A percentile compares a stretch with the other conserved stretches of the same genome.
phyloP scores from a whole-genome alignment of 805 yeast genomes.

The Wickerhamomyces sydowiorum region DNA sequence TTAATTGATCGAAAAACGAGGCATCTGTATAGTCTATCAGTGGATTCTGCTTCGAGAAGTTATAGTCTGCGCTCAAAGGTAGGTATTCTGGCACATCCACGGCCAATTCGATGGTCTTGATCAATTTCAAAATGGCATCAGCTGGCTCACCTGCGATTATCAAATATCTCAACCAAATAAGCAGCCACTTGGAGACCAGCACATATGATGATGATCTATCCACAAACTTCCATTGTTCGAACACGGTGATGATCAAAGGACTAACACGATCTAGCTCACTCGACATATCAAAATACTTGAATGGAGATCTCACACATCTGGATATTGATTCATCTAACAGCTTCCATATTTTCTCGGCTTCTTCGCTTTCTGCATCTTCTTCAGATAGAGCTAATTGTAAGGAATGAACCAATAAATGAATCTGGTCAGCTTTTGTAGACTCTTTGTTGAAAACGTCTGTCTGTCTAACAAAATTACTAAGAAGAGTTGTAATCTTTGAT shows the following conservation, averaged over 20 bases:
- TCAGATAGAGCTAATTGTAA: constrained; percentile 24
- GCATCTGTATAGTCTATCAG: constrained; percentile 8
- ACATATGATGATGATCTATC: constrained; percentile 23
- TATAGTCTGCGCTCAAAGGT: background rate
- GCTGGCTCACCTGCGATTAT: constrained; percentile 55
- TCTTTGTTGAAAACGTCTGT: constrained; percentile 50
- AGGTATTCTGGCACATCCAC: constrained; percentile 18
- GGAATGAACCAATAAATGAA: constrained; percentile 48
- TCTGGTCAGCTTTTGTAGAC: constrained; percentile 43
- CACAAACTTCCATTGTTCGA: constrained; percentile 68
- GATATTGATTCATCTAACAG: constrained; percentile 72
- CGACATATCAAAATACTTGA: constrained; percentile 70
- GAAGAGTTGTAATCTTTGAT: constrained; percentile 41
- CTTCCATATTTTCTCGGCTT: constrained; percentile 42
- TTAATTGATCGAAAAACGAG: constrained; percentile 31
- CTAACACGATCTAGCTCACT: constrained; percentile 34
- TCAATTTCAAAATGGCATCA: constrained; percentile 5
- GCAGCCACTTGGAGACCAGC: constrained; percentile 42
- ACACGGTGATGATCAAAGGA: constrained; percentile 49
- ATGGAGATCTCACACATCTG: constrained; percentile 70
- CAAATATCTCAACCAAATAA: constrained; percentile 39
- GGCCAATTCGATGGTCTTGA: constrained; percentile 11
- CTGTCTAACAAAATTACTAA: constrained; percentile 42
- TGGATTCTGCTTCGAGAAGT: background rate
- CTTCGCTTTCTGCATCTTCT: constrained; percentile 3